Evolutionary conservation across 371 early-diverging fungal species (phyloP), one percentile per base, ranked within the genome.

Genomic region (Mucor lusitanicus): DNA sequence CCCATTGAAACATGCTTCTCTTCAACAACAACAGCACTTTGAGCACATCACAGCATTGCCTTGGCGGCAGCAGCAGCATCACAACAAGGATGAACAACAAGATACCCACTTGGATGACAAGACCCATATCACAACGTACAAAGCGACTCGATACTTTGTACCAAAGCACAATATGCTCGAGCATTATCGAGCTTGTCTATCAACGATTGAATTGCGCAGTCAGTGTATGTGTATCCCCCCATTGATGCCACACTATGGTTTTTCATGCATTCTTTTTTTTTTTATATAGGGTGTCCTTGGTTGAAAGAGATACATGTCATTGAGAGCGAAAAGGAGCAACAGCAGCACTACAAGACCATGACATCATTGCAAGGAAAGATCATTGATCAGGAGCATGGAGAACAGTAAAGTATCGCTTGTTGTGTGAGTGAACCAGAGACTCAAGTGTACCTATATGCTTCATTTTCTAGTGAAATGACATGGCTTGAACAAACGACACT

Each of bases 261-360:
- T n/a, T n/a, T n/a, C n/a, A 2, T 62, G 50, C 5, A n/a, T 19
- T 27, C 6, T 35, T 33, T 44, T 37, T 23, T 28, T 19, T 25
- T 17, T 28, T 15, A 30, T 30, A 30, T 56, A 71, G 71, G 71
- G 71, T 71, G 71, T 44, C 40, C 55, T 19, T 46, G 63, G 54
- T 59, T 71, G 3, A 63, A 46, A 15, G 37, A 67, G 6, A 50
- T 63, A n/a, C 39, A 40, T 6, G 32, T 53, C 21, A 5, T 42
- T 42, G 25, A 50, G 17, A 40, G 40, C 40, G 17, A 40, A 21
- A 53, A 58, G 28, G 44, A 53, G 11, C 33, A 40, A 21, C 42
- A 58, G 28, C 37, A 53, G 11, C 33, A 25, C n/a, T 17, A 63
- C 19, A 55, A 53, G 13, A 40, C 17, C 27, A 63, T 35, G 5